These are phyloP conservation scores for Microascus cirrosus DNA, from an alignment of 2,329 filamentous ascomycete genomes.

Conservation along the genomic window DNA sequence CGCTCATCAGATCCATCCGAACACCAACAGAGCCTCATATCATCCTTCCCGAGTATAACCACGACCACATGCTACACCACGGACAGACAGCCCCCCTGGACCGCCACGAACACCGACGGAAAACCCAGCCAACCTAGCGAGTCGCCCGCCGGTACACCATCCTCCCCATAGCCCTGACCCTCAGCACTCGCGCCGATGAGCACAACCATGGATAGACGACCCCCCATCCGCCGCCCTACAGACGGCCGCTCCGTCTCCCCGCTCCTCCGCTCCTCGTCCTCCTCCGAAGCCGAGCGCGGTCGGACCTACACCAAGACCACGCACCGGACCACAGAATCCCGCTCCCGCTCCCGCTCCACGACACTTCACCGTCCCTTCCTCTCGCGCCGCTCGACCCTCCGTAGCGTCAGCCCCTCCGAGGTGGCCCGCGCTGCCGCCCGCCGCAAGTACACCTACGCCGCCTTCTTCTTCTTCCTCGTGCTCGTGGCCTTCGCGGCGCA, in stretches of 20 bases:
- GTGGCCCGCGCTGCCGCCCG: conserved; percentile 38
- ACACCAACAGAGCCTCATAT: neutral
- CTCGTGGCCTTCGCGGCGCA: conserved; percentile 84
- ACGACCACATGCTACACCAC: neutral
- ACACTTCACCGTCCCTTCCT: conserved; percentile 1
- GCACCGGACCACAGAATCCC: neutral
- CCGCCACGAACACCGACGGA: conserved; percentile 1
- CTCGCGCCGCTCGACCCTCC: conserved; percentile 52
- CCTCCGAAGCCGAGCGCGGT: conserved; percentile 13
- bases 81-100: neutral
- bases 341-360: neutral
- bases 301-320: neutral
- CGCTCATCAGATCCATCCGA: neutral
- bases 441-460: conserved; percentile 79
- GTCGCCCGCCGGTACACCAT: neutral
- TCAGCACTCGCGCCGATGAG: neutral
- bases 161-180: neutral
- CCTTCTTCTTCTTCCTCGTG: conserved; percentile 70
- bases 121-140: neutral
- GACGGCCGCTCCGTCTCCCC: conserved; percentile 33
- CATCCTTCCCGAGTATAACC: neutral
- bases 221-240: conserved; percentile 31
- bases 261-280: conserved; percentile 21
- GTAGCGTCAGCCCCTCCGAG: conserved; percentile 61
- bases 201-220: conserved; percentile 15